These are phyloP conservation scores for Chlamydomonas schloesseri DNA, from an alignment of 139 green algal genomes.

Conservation along the genomic window DNA sequence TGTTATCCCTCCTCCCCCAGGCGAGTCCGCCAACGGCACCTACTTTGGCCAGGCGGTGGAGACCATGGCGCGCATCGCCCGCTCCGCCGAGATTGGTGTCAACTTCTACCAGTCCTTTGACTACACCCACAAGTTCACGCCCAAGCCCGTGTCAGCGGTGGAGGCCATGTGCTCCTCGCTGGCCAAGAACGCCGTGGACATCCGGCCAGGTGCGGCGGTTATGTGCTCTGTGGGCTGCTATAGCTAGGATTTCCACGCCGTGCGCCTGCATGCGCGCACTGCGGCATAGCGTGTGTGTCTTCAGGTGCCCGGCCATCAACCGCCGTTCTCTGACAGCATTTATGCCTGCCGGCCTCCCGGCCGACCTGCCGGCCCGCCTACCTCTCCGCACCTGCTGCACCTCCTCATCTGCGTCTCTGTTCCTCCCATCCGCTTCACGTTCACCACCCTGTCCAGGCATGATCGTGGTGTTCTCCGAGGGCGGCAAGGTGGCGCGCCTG, in stretches of 20 bases:
- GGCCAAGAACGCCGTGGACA: conserved; percentile 69
- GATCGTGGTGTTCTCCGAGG: conserved; percentile 73
- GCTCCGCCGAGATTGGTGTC: conserved; percentile 70
- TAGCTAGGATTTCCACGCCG: background rate
- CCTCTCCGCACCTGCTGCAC: too few relatives aligned
- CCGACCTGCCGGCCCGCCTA: too few relatives aligned
- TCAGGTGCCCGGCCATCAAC: too few relatives aligned
- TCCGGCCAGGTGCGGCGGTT: conserved; percentile 46
- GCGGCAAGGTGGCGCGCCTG: conserved; percentile 63
- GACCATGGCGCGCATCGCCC: conserved; percentile 69
- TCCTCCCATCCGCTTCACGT: too few relatives aligned
- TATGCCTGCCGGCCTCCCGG: too few relatives aligned
- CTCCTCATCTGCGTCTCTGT: too few relatives aligned
- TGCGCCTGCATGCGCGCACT: too few relatives aligned
- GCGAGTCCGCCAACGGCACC: conserved; percentile 70
- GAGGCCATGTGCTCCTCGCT: conserved; percentile 63
- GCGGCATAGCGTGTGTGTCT: too few relatives aligned
- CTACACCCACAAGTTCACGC: conserved; percentile 77
- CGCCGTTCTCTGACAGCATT: too few relatives aligned
- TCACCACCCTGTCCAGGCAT: conserved; percentile 47
- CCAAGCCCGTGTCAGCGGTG: conserved; percentile 67
- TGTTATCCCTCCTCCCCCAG: background rate
- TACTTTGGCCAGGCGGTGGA: conserved; percentile 60
- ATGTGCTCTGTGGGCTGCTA: background rate
- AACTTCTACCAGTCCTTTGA: conserved; percentile 73